Percentiles rank a stretch among this genome's conserved stretches.
These are phyloP conservation scores for Tetradesmus obliquus DNA, from an alignment of 139 green algal genomes.

Conservation along the genomic window DNA sequence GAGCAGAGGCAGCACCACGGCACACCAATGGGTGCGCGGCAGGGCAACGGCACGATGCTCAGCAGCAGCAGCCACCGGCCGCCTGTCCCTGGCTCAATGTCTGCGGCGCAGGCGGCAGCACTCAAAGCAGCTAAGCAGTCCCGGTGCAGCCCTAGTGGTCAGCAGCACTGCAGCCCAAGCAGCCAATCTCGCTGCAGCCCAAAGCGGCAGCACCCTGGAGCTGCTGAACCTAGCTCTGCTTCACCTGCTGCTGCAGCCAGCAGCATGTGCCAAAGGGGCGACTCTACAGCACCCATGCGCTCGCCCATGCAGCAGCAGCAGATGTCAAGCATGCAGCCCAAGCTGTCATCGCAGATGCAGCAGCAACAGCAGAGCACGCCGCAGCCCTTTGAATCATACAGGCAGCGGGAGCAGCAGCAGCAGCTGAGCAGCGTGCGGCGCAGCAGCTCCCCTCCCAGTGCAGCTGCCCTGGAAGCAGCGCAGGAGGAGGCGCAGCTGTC, in stretches of 20 bases:
- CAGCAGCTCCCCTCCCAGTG: not conserved
- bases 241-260: not conserved
- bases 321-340: not conserved
- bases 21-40: not conserved
- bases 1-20: not conserved
- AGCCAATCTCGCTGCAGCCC: constrained; percentile 3
- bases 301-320: constrained; percentile 38
- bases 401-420: constrained; percentile 23
- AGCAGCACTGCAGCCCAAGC: not conserved
- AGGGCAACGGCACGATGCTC: not conserved
- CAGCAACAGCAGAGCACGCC: constrained; percentile 26
- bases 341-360: constrained; percentile 38
- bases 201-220: not conserved
- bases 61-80: not conserved
- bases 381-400: constrained; percentile 4
- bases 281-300: constrained; percentile 8
- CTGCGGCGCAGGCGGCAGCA: constrained; percentile 17
- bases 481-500: constrained; percentile 7
- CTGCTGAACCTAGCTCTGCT: not conserved
- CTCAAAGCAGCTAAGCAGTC: not conserved
- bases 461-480: not conserved
- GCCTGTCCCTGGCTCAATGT: not conserved
- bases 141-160: not conserved
- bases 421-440: not conserved
- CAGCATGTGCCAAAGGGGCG: not conserved